phyloP scores from a whole-genome alignment of 495 filamentous ascomycete species.

The Pyrenula massariospora region DNA sequence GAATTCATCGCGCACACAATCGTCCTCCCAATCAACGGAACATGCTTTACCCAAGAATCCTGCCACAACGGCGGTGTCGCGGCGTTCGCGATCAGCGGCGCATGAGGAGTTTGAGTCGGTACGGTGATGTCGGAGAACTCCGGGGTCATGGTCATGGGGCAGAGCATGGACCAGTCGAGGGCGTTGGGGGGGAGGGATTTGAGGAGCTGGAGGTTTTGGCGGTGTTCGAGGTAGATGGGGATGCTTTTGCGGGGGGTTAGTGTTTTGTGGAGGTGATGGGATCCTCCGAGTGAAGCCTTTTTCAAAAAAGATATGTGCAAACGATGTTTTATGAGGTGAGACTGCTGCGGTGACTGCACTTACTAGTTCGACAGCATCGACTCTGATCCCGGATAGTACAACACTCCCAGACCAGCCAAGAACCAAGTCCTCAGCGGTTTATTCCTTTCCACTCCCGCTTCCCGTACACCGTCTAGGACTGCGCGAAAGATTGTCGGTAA shows the following conservation, averaged over 20 bases:
- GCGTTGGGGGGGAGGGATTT: conserved; percentile 8
- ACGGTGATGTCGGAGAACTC: conserved; percentile 5
- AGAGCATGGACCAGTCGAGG: conserved; percentile 21
- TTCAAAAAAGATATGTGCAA: background rate
- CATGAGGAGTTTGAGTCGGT: background rate
- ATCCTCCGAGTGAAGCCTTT: background rate
- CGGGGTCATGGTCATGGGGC: conserved; percentile 14
- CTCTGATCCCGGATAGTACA: conserved; percentile 14
- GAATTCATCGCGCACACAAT: conserved; percentile 10
- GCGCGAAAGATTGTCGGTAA: conserved; percentile 17
- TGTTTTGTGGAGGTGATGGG: no score
- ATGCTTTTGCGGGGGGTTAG: conserved; percentile 11
- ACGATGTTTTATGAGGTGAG: background rate
- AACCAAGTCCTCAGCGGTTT: conserved; percentile 20
- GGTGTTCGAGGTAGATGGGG: conserved; percentile 15
- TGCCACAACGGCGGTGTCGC: conserved; percentile 9
- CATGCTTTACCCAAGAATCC: conserved; percentile 2
- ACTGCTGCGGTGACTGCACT: background rate
- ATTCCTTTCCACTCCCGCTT: conserved; percentile 13
- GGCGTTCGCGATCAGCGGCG: conserved; percentile 11
- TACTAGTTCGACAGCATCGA: conserved; percentile 19
- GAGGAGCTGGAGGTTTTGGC: conserved; percentile 13
- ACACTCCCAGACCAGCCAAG: conserved; percentile 11
- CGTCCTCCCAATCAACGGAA: conserved; percentile 12
- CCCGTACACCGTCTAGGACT: conserved; percentile 14